Evolutionary conservation across 2,329 filamentous ascomycete genomes (phyloP), one percentile per base, ranked within the genome.

Genomic region (Botrytis galanthina): DNA sequence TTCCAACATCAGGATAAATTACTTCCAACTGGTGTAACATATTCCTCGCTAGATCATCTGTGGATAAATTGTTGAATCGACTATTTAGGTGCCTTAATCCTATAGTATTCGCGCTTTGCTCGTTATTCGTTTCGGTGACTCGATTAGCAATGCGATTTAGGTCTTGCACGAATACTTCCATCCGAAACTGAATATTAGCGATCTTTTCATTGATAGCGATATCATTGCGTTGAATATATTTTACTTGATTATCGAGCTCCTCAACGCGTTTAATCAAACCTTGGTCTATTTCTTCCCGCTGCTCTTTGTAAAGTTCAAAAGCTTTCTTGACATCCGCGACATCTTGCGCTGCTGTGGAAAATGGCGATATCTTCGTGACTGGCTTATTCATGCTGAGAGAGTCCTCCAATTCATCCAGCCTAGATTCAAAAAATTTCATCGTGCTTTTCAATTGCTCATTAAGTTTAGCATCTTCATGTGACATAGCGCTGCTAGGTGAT

Each of bases 1-100:
- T 71, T 51, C 61, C 57, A 9, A 73, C 20, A 64, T 66, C 46
- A 8, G 72, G 72, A 51, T 71, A 73, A 12, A 60, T 29, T 14
- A 48, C 46, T 60, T 73, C 72, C 16, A 71, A 39, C 22, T 73
- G 72, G 4, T 51, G 29, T 26, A 73, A 12, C 60, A 73, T 73
- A 20, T 71, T 60, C 32, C 59, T 44, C 14, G 68, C 68, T 59
- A 73, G 44, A 39, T 73, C 72, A 7, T n/a, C 20, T 39, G 68
- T 64, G 0, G 46, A 64, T 37, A 73, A 48, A 18, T 71, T 71
- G 2, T 29, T 42, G 29, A 73, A 22, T 51, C 72, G 72, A 37
- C 37, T 64, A 20, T 61, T 29, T 22, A 71, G 32, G 26, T 71
- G 72, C 20, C 46, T 62, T 14, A 71, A 51, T 10, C 62, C 71